Evolutionary conservation across 2,329 filamentous ascomycete genomes (phyloP), one percentile per base, ranked within the genome.

Genomic region (Penicillium hesseltinei): DNA sequence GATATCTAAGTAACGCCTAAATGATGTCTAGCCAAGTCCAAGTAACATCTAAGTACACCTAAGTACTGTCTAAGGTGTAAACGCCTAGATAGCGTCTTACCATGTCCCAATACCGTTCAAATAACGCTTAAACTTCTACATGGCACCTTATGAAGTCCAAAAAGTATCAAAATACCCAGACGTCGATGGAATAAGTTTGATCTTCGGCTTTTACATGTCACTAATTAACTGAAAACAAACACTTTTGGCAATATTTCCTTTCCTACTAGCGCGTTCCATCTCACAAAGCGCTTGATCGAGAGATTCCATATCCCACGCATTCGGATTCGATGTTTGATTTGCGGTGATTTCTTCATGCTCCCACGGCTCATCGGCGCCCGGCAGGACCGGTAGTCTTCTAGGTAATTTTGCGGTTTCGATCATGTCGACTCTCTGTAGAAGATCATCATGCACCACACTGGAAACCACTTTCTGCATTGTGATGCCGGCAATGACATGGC

Each of bases 201-300:
- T 21, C 3, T 10, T 44, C 4, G 2, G 10, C 23, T 15, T 35
- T 62, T 39, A 64, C 60, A 62, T 62, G 11, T 59, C 62, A 25
- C 53, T 51, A 25, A 64, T 64, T n/a, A 61, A 54, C 29, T 60
- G 58, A 45, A 63, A 63, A 51, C 62, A 64, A n/a, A 64, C 62
- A 21, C n/a, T 45, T 13, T 57, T 51, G 5, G 62, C 62, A 13
- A 64, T 15, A 19, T 64, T 51, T 0, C 61, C 54, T 31, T 56
- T 61, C 31, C 44, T 56, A n/a, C 48, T 62, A 2, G 59, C 61
- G 9, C 49, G 55, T 45, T 63, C 60, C 35, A 64, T 44, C 38
- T 63, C 62, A 17, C 13, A 55, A 6, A 64, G 48, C 25, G 62
- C 61, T 33, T 59, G 59, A 17, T 63, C 54, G 19, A 64, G 57